Evolutionary conservation across 768 basidiomycete genomes (phyloP).

Genomic region (Podaxis carcinomalis): DNA sequence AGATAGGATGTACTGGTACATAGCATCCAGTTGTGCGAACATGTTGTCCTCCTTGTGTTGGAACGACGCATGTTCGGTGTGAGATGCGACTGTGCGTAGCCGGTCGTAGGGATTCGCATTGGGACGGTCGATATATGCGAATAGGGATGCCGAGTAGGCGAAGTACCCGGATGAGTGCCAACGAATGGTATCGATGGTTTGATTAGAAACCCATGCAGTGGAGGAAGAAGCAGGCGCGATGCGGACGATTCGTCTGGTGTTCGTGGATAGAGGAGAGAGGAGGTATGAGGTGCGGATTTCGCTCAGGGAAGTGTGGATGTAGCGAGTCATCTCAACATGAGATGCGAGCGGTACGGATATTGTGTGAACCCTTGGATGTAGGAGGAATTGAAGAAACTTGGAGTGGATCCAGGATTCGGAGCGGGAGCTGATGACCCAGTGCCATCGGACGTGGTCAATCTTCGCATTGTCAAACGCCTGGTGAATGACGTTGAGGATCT

Average conservation of each 20-base stretch:
- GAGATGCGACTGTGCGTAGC: background rate
- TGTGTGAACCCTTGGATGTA: background rate
- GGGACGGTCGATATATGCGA: background rate
- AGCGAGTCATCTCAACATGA: background rate
- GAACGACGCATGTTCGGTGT: background rate
- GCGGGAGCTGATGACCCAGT: conserved; percentile 2
- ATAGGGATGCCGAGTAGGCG: background rate
- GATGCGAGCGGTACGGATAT: background rate
- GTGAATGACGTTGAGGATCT: background rate
- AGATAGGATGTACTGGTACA: background rate
- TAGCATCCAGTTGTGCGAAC: background rate
- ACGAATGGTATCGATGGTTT: background rate
- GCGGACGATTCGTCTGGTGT: background rate
- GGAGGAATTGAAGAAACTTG: background rate
- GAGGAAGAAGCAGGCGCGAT: background rate
- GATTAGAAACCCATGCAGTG: background rate
- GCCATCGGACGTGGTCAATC: background rate
- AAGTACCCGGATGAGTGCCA: conserved; percentile 1
- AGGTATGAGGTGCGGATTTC: background rate
- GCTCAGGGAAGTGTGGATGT: background rate
- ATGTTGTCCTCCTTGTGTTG: background rate
- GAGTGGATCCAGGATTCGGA: conserved; percentile 1
- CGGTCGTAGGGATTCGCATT: background rate
- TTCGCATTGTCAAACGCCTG: background rate
- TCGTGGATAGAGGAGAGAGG: background rate